Percentiles rank a stretch among this genome's conserved stretches.
Conservation (phyloP, 192 early-diverging fungal species). For the Dimargaris verticillata region DNA sequence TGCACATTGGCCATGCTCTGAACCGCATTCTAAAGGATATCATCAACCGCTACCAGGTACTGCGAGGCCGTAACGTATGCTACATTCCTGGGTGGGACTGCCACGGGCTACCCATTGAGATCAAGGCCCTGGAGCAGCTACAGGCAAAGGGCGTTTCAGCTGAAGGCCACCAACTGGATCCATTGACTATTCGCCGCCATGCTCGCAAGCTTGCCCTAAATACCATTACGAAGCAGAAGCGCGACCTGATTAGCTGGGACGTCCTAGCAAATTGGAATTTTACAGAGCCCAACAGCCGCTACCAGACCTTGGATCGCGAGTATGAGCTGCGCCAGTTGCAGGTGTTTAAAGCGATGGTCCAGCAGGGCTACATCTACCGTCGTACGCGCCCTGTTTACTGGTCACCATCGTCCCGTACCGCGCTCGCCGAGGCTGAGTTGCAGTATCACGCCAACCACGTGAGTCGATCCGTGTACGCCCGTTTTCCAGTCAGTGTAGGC, state of each 20-base stretch:
- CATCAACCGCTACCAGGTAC: slow-evolving; percentile 51
- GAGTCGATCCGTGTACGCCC: slow-evolving; percentile 55
- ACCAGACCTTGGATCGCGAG: slow-evolving; percentile 50
- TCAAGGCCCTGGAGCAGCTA: slow-evolving; percentile 49
- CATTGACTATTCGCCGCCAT: slow-evolving; percentile 30
- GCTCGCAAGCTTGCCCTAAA: slow-evolving; percentile 42
- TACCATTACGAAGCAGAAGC: slow-evolving; percentile 38
- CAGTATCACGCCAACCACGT: slow-evolving; percentile 63
- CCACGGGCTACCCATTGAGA: slow-evolving; percentile 67
- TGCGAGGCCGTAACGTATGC: slow-evolving; percentile 49
- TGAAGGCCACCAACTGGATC: slow-evolving; percentile 15
- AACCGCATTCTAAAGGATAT: slow-evolving; percentile 75
- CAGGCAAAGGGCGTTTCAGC: slow-evolving; percentile 13
- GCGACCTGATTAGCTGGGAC: slow-evolving; percentile 41
- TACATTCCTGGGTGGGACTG: slow-evolving; percentile 70
- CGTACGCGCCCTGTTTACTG: slow-evolving; percentile 69
- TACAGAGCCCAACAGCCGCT: slow-evolving; percentile 44
- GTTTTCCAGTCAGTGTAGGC: slow-evolving; percentile 26
- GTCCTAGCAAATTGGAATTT: slow-evolving; percentile 73
- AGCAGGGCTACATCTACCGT: slow-evolving; percentile 54
- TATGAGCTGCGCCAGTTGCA: slow-evolving; percentile 56
- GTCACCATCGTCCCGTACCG: slow-evolving; percentile 68
- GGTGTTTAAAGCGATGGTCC: slow-evolving; percentile 55
- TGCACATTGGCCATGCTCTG: slow-evolving; percentile 60
- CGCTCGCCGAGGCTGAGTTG: slow-evolving; percentile 64